phyloP scores from a whole-genome alignment of 2,329 filamentous ascomycete species.

The Stachybotrys echinatus region DNA sequence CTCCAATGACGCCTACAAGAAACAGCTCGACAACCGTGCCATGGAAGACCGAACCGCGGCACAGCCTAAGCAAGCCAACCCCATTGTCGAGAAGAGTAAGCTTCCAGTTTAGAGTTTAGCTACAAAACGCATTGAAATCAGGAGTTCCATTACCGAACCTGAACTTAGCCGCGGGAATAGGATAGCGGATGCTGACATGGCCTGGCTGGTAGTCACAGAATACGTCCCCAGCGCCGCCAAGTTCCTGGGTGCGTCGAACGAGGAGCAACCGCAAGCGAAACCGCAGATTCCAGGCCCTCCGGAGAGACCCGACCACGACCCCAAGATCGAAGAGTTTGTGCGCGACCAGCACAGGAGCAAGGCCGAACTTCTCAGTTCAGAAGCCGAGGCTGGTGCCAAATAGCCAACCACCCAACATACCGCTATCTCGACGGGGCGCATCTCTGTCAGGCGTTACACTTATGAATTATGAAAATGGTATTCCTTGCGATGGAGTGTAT shows the following conservation, averaged over 20 bases:
- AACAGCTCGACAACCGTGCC: constrained; percentile 38
- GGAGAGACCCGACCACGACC: constrained; percentile 38
- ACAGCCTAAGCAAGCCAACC: constrained; percentile 21
- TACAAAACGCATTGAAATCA: too few species aligned
- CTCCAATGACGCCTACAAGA: constrained; percentile 29
- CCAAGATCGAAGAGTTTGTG: constrained; percentile 47
- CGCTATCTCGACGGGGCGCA: too few species aligned
- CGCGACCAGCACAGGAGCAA: constrained; percentile 47
- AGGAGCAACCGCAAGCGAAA: constrained; percentile 15
- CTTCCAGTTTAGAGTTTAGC: too few species aligned
- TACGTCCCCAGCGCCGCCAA: constrained; percentile 37
- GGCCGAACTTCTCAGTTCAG: too few species aligned
- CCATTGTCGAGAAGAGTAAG: constrained; percentile 38
- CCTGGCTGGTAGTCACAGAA: constrained; percentile 27
- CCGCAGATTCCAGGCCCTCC: constrained; percentile 28
- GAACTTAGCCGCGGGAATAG: too few species aligned
- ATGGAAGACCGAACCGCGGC: constrained; percentile 22
- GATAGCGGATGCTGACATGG: constrained; percentile 6
- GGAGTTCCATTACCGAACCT: too few species aligned
- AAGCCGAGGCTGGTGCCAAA: too few species aligned
- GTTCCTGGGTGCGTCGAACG: constrained; percentile 25
- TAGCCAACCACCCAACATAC: too few species aligned
- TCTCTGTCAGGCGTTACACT: neutral
- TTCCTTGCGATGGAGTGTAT: neutral
- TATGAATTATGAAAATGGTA: neutral